Percentiles rank a stretch among this genome's conserved stretches.
Evolutionary conservation across 441 rosid genomes (phyloP).

Genomic region (Gossypium gossypioides): DNA sequence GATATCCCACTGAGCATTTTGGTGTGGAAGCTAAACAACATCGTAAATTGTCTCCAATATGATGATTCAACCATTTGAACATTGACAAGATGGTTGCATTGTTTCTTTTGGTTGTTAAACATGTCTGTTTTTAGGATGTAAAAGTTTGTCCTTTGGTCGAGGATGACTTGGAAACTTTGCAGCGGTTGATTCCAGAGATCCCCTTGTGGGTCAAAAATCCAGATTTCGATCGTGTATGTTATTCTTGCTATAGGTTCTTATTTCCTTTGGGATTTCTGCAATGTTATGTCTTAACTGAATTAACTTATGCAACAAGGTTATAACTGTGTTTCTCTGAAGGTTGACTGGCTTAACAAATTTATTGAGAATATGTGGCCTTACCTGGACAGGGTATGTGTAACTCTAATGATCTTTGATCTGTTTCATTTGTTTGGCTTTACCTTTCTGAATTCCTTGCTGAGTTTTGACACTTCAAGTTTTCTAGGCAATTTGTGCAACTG

Average conservation of each 20-base stretch:
- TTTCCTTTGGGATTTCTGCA: background rate
- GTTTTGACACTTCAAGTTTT: slow-evolving; percentile 14
- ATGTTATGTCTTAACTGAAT: background rate
- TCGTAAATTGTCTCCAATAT: background rate
- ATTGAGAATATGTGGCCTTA: slow-evolving; percentile 59
- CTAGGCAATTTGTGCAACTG: slow-evolving; percentile 57
- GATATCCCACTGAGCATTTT: background rate
- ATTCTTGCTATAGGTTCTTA: background rate
- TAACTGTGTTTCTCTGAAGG: slow-evolving; percentile 26
- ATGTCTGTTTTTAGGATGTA: slow-evolving; percentile 39
- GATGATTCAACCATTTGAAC: background rate
- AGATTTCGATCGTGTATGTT: slow-evolving; percentile 61
- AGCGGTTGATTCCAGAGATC: slow-evolving; percentile 45
- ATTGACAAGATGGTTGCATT: background rate
- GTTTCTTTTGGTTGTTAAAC: slow-evolving; percentile 3
- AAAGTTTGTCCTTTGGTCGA: slow-evolving; percentile 47
- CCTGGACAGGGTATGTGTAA: slow-evolving; percentile 36
- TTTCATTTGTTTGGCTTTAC: background rate
- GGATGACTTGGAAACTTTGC: slow-evolving; percentile 37
- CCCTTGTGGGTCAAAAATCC: slow-evolving; percentile 69
- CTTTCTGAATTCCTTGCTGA: background rate
- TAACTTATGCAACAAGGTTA: background rate
- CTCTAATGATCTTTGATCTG: slow-evolving; percentile 1
- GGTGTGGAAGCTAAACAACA: background rate
- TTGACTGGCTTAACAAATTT: slow-evolving; percentile 66